Conservation (phyloP, 148 eudicot species). For the Beta vulgaris region DNA sequence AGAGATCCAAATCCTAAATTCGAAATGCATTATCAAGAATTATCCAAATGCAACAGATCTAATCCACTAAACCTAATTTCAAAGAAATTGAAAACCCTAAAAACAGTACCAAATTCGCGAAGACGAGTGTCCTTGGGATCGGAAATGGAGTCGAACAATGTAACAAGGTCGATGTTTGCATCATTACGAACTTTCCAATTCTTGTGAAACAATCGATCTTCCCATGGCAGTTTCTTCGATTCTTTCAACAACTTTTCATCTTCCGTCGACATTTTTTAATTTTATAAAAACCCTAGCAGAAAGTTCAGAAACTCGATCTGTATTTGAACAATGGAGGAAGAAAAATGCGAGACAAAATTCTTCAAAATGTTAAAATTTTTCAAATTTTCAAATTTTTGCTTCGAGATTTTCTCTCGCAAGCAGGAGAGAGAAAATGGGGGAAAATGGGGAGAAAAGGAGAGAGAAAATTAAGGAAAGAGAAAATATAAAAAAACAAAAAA, state of each 20-base stretch:
- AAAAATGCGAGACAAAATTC: constrained; percentile 11
- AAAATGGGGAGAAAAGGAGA: constrained; percentile 1
- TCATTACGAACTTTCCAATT: constrained; percentile 98
- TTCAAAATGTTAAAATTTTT: background rate
- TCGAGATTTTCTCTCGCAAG: background rate
- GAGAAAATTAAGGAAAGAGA: background rate
- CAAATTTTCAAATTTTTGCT: constrained; percentile 1
- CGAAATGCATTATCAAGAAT: constrained; percentile 17
- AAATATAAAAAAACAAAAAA: background rate
- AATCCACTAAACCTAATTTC: constrained; percentile 21
- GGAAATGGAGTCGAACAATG: constrained; percentile 61
- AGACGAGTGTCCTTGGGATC: constrained; percentile 94
- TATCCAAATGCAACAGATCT: constrained; percentile 33
- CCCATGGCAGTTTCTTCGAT: constrained; percentile 99
- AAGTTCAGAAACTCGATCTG: constrained; percentile 14
- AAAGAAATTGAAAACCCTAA: constrained; percentile 12
- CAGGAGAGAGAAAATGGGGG: background rate
- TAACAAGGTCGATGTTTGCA: constrained; percentile 85
- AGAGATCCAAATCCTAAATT: constrained; percentile 22
- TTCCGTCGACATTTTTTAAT: constrained; percentile 64
- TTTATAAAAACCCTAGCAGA: background rate
- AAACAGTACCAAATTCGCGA: constrained; percentile 79
- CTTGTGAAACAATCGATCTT: constrained; percentile 86
- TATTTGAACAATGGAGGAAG: background rate
- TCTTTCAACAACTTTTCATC: constrained; percentile 97